Evolutionary conservation across 2,329 filamentous ascomycete species (phyloP).

Genomic region (Blastomyces silverae): DNA sequence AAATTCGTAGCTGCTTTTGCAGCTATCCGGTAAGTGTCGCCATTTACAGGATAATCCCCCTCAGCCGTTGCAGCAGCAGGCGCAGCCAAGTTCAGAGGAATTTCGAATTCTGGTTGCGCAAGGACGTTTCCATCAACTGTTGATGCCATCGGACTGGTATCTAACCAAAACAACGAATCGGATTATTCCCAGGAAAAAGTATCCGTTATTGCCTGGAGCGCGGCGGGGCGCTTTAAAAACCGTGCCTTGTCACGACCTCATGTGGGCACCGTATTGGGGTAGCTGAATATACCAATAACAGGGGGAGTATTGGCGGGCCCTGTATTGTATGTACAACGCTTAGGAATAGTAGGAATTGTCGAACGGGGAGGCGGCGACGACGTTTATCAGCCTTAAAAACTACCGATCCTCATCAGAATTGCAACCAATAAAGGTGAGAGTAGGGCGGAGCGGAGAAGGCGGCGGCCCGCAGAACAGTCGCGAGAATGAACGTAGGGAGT

Average conservation of each 20-base stretch:
- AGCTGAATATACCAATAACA: background rate
- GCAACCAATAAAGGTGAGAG: background rate
- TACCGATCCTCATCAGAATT: background rate
- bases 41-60: slow-evolving; percentile 16
- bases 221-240: slow-evolving; percentile 16
- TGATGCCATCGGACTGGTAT: slow-evolving; percentile 23
- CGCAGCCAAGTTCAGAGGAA: slow-evolving; percentile 20
- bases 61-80: slow-evolving; percentile 16
- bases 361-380: too few species aligned
- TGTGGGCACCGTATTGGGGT: slow-evolving; percentile 10
- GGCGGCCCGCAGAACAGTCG: background rate
- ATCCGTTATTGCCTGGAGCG: slow-evolving; percentile 17
- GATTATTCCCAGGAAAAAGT: background rate
- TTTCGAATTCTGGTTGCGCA: slow-evolving; percentile 23
- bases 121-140: slow-evolving; percentile 22
- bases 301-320: background rate
- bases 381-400: background rate
- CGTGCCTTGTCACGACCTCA: slow-evolving; percentile 16
- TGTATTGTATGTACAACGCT: background rate
- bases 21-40: slow-evolving; percentile 18
- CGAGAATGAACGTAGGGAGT: background rate
- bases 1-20: slow-evolving; percentile 13
- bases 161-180: slow-evolving; percentile 7
- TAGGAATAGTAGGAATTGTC: background rate
- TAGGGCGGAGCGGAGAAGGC: background rate